phyloP scores from a whole-genome alignment of 495 filamentous ascomycete genomes.

The Xylaria telfairii region DNA sequence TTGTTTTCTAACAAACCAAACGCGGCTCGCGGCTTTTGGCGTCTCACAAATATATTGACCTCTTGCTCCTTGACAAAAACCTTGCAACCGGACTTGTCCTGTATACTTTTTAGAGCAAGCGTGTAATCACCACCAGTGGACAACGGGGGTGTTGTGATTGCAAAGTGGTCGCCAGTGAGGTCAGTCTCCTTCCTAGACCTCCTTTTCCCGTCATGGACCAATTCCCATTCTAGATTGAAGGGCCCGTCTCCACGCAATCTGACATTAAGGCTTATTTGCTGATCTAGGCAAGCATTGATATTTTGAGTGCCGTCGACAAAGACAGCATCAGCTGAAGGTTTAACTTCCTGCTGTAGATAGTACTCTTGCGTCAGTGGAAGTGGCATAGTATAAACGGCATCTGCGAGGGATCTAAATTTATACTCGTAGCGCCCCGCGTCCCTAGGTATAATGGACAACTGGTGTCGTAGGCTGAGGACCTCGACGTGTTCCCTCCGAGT shows the following conservation, averaged over 20 bases:
- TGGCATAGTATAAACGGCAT: slow-evolving; percentile 72
- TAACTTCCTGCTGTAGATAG: slow-evolving; percentile 86
- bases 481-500: slow-evolving; percentile 50
- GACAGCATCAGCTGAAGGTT: slow-evolving; percentile 82
- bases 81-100: slow-evolving; percentile 85
- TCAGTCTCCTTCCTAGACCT: slow-evolving; percentile 67
- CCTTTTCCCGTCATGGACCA: slow-evolving; percentile 88
- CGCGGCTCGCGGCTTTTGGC: slow-evolving; percentile 80
- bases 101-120: slow-evolving; percentile 78
- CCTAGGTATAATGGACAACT: slow-evolving; percentile 81
- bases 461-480: slow-evolving; percentile 72
- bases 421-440: slow-evolving; percentile 87
- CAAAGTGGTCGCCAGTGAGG: slow-evolving; percentile 64
- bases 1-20: slow-evolving; percentile 86
- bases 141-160: slow-evolving; percentile 75
- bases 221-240: slow-evolving; percentile 89
- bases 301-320: slow-evolving; percentile 62
- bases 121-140: slow-evolving; percentile 85
- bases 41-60: slow-evolving; percentile 80
- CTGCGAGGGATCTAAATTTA: slow-evolving; percentile 77
- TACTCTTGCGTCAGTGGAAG: slow-evolving; percentile 46
- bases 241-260: slow-evolving; percentile 79
- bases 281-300: slow-evolving; percentile 78
- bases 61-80: slow-evolving; percentile 75
- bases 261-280: slow-evolving; percentile 74